Conservation (phyloP, 208 protist species). For the Porcisia hertigi region DNA sequence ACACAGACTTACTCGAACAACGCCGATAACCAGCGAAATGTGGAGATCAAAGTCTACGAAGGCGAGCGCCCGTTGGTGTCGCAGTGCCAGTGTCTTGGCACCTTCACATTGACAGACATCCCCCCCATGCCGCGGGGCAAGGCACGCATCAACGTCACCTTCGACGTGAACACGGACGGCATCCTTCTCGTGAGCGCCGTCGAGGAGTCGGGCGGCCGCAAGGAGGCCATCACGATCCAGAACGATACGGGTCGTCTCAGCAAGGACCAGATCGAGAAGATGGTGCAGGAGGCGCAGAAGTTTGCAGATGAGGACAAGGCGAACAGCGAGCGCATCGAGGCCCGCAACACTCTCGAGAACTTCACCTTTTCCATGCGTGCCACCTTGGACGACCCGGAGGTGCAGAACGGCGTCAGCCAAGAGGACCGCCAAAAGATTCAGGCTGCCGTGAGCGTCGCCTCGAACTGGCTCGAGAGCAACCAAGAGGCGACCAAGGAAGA, state of each 20-base stretch:
- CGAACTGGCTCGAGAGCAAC: constrained; percentile 66
- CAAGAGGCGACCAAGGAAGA: constrained; percentile 89
- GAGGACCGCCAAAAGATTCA: constrained; percentile 63
- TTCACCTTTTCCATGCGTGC: constrained; percentile 79
- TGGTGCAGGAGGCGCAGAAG: constrained; percentile 94
- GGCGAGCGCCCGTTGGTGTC: constrained; percentile 92
- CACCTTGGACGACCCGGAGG: constrained; percentile 61
- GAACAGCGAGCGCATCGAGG: constrained; percentile 87
- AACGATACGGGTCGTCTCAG: constrained; percentile 97
- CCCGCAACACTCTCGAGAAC: constrained; percentile 93
- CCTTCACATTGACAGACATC: constrained; percentile 92
- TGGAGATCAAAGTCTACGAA: constrained; percentile 94
- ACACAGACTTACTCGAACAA: constrained; percentile 90
- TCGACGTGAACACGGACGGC: constrained; percentile 98
- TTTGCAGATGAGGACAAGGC: constrained; percentile 93
- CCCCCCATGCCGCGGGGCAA: constrained; percentile 90
- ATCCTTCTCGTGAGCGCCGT: constrained; percentile 96
- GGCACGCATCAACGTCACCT: constrained; percentile 98
- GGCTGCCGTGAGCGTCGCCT: constrained; percentile 46
- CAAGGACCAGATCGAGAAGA: constrained; percentile 95
- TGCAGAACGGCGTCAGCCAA: constrained; percentile 39
- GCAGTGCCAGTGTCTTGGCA: constrained; percentile 95
- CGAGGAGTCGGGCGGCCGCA: constrained; percentile 93
- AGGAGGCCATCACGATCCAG: constrained; percentile 92
- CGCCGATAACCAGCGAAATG: constrained; percentile 85